Percentiles rank a stretch among this genome's conserved stretches.
phyloP scores from a whole-genome alignment of 2,329 filamentous ascomycete species.

The Nakataea oryzae region DNA sequence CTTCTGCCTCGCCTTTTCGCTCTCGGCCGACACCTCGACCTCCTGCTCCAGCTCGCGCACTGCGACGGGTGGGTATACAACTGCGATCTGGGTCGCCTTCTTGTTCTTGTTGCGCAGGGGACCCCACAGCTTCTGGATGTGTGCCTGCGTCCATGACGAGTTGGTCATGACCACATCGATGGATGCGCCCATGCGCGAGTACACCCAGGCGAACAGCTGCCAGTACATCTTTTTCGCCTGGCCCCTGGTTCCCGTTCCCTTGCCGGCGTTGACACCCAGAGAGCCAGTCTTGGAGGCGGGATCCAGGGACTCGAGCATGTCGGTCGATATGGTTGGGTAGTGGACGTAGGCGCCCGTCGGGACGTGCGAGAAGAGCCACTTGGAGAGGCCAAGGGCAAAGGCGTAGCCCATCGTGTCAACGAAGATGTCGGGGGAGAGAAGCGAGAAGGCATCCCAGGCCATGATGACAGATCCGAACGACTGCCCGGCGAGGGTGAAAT shows the following conservation, averaged over 20 bases:
- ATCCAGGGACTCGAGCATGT: constrained; percentile 83
- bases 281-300: constrained; percentile 44
- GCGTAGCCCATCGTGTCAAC: constrained; percentile 98
- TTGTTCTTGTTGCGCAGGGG: constrained; percentile 34
- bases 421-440: constrained; percentile 87
- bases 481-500: constrained; percentile 89
- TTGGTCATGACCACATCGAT: constrained; percentile 97
- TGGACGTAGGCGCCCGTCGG: constrained; percentile 92
- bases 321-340: constrained; percentile 95
- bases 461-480: constrained; percentile 80
- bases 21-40: constrained; percentile 59
- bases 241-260: constrained; percentile 64
- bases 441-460: constrained; percentile 85
- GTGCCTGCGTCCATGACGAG: constrained; percentile 82
- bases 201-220: constrained; percentile 72
- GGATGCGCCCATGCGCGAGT: constrained; percentile 70
- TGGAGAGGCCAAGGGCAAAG: constrained; percentile 74
- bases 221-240: constrained; percentile 72
- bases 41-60: constrained; percentile 72
- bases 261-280: constrained; percentile 74
- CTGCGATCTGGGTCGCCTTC: constrained; percentile 43
- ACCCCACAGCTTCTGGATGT: constrained; percentile 75
- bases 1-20: constrained; percentile 59
- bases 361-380: constrained; percentile 67
- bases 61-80: constrained; percentile 87